A percentile compares a stretch with the other conserved stretches of the same genome.
Conservation (phyloP, 176 grass and related monocot species). For the Oryza australiensis region DNA sequence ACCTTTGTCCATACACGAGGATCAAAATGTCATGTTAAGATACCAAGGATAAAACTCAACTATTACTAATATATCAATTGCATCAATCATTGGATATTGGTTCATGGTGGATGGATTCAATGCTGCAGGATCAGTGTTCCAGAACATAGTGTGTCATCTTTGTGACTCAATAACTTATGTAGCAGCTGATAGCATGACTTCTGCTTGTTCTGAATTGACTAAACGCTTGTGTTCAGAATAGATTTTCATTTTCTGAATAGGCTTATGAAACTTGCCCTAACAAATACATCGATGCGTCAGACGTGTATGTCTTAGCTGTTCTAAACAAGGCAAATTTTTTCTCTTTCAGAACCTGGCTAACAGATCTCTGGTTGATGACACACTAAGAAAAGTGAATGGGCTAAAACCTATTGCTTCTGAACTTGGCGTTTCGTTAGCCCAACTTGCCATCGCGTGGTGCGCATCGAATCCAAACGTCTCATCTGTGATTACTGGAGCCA, state of each 20-base stretch:
- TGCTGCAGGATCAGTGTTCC: neutral
- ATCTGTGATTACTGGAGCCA: constrained; percentile 95
- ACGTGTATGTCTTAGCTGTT: neutral
- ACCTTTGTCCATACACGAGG: neutral
- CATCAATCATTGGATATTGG: neutral
- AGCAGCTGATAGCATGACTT: neutral
- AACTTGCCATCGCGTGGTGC: constrained; percentile 95
- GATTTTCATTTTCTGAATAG: neutral
- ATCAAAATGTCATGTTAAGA: neutral
- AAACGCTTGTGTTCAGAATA: neutral
- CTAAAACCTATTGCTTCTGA: constrained; percentile 85
- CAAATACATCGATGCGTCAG: neutral
- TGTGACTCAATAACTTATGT: neutral
- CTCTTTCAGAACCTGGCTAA: constrained; percentile 80
- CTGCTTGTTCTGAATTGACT: neutral
- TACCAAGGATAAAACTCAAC: neutral
- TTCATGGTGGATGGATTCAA: neutral
- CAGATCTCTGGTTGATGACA: constrained; percentile 81
- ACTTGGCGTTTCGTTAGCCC: constrained; percentile 75
- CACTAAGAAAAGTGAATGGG: constrained; percentile 80
- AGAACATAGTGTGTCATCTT: neutral
- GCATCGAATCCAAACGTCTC: constrained; percentile 93
- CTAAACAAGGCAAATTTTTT: neutral
- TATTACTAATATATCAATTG: neutral
- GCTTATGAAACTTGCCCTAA: neutral